Base-by-base conservation (phyloP, 140 eudicot species). In the Cichorium intybus region DNA sequence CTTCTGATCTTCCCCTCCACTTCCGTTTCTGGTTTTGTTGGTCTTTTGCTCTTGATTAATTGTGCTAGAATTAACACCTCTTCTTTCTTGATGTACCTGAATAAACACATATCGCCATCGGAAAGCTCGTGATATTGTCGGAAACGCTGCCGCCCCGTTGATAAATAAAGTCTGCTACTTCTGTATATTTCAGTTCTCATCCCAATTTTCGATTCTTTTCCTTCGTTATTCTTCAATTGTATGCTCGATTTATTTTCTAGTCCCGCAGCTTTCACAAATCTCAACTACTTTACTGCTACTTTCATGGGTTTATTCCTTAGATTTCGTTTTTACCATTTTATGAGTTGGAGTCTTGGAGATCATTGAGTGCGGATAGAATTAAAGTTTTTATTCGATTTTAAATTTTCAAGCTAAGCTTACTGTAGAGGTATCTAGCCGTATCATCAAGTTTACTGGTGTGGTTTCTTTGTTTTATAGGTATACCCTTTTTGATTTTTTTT, bases 41-140 rank as follows among this genome's bases (percentile, higher is more conserved):
- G 12, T 22, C 23, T 43, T n/a, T 31, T 23, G 45, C 20, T 64
- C 60, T 11, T 73, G 34, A 55, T 0, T 33, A 65, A 11, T 10
- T 33, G 34, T 7, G 61, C 26, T 14, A 73, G 21, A 31, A 20
- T 31, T 24, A 73, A 29, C 3, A 56, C 54, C 1, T 62, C 78
- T 47, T 34, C 62, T 23, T 73, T 24, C 62, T 73, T 73, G 46
- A 45, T 33, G 55, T 55, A 76, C 33, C 43, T 54, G 47, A 69
- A 76, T 5, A 10, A 17, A 16, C 76, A 54, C 4, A 50, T 24
- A 37, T 76, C 77, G 26, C 73, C 81, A 0, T 69, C 77, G 10
- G 71, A 14, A 62, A 76, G 5, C 0, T 35, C 31, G 55, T 63
- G 51, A 23, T 76, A 2, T 10, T 26, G 17, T 11, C 81, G 61